Percentiles rank a stretch among this genome's conserved stretches.
These are phyloP conservation scores for Malbranchea zuffiana DNA, from an alignment of 2,329 filamentous ascomycete species.

Conservation along the genomic window DNA sequence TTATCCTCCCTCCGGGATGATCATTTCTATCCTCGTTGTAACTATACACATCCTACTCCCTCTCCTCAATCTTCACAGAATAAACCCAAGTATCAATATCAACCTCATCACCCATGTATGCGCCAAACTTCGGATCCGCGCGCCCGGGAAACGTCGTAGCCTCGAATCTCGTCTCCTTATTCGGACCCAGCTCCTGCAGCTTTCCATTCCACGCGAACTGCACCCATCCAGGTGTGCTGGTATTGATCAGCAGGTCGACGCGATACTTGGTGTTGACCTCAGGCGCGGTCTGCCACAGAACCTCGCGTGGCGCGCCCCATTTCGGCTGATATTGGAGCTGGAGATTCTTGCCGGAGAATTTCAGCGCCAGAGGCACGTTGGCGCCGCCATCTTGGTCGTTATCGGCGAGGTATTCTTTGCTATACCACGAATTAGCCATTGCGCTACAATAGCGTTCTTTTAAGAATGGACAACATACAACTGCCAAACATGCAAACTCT, in stretches of 20 bases:
- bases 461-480: conserved; percentile 6
- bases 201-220: conserved; percentile 10
- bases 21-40: no score
- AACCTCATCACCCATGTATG: conserved; percentile 9
- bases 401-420: conserved; percentile 12
- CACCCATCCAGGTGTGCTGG: conserved; percentile 10
- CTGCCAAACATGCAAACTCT: conserved; percentile 12
- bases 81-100: conserved; percentile 12
- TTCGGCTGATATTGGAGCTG: conserved; percentile 13
- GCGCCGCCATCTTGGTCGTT: conserved; percentile 10
- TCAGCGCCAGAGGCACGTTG: conserved; percentile 11
- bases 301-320: conserved; percentile 11
- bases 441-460: background rate
- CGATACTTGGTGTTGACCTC: conserved; percentile 10
- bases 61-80: conserved; percentile 10
- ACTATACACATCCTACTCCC: background rate
- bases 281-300: conserved; percentile 5
- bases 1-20: no score
- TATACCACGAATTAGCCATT: conserved; percentile 5
- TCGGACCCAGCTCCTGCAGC: conserved; percentile 10
- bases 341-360: conserved; percentile 10
- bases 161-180: conserved; percentile 5
- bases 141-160: conserved; percentile 13
- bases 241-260: conserved; percentile 10
- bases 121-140: conserved; percentile 12